These are phyloP conservation scores for Bryoglossum gracile DNA, from an alignment of 495 filamentous ascomycete species.

Conservation along the genomic window DNA sequence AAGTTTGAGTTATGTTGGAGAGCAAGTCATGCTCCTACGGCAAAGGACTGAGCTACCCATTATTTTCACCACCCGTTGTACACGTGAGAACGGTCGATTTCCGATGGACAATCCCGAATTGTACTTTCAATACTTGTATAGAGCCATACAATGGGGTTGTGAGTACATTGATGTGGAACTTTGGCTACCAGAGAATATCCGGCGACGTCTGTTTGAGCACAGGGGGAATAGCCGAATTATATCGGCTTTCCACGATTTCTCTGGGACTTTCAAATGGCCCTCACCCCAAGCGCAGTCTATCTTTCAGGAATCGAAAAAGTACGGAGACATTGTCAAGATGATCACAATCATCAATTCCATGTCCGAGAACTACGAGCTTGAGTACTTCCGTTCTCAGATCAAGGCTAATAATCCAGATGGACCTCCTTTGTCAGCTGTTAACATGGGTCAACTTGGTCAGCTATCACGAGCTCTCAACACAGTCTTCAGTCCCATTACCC, in stretches of 20 bases:
- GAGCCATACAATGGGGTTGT: slow-evolving; percentile 78
- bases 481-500: slow-evolving; percentile 79
- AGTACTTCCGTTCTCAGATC: slow-evolving; percentile 77
- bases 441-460: slow-evolving; percentile 79
- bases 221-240: slow-evolving; percentile 75
- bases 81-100: slow-evolving; percentile 71
- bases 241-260: slow-evolving; percentile 82
- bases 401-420: slow-evolving; percentile 52
- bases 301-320: slow-evolving; percentile 60
- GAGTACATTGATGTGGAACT: slow-evolving; percentile 84
- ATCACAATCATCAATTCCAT: slow-evolving; percentile 70
- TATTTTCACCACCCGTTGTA: slow-evolving; percentile 78
- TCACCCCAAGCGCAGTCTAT: slow-evolving; percentile 59
- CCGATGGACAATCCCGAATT: slow-evolving; percentile 70
- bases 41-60: slow-evolving; percentile 80
- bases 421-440: slow-evolving; percentile 71
- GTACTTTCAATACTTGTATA: slow-evolving; percentile 68
- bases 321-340: slow-evolving; percentile 84
- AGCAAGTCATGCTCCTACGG: slow-evolving; percentile 74
- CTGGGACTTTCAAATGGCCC: slow-evolving; percentile 74
- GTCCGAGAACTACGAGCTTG: slow-evolving; percentile 79
- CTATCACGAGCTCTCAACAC: slow-evolving; percentile 74
- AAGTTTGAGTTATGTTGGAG: slow-evolving; percentile 73
- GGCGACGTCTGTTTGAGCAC: slow-evolving; percentile 54
- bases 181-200: slow-evolving; percentile 73